Evolutionary conservation across 768 basidiomycete species (phyloP), one percentile per base, ranked within the genome.

Genomic region (Amyloporia xantha): DNA sequence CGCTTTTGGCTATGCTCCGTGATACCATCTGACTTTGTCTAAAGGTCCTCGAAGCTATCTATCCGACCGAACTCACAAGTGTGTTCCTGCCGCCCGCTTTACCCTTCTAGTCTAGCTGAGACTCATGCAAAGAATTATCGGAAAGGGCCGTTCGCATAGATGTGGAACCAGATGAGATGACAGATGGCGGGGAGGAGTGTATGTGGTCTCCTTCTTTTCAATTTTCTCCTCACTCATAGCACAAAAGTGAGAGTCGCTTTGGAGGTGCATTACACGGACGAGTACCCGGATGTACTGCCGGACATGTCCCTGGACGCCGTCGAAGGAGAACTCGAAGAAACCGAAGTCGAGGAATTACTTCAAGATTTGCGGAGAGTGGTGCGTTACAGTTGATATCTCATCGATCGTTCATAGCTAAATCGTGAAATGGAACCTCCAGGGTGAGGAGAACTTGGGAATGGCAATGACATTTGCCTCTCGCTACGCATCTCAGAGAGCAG

Each of bases 391-490:
- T n/a, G n/a, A n/a, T n/a, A 5, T 26, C 9, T 4, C 17, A 4
- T 27, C 17, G 17, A 5, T 41, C 42, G 17, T 13, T 6, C 30
- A 3, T 41, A n/a, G 19, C 21, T 33, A 23, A n/a, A n/a, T 30
- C 30, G 15, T 28, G 27, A 40, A 13, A 30, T 35, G 11, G 17
- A 25, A 11, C 33, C 44, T 11, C 17, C 49, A 89, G 86, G 88
- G 86, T 48, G 78, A 85, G 61, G 91, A 93, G 61, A 92, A 88
- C 64, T 60, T 91, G 19, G 91, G 91, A 37, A 94, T 94, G 86
- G 93, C 96, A 2, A 97, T 98, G 93, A 94, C 93, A 15, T 99
- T 96, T 62, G 92, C 95, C 0, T 73, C n/a, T 99, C 15, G 84
- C 92, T 10, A 85, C 88, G 0, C 84, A 87, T 58, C 76, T 96